Base-by-base conservation (phyloP, 345 rosid genomes). In the Aquilaria yunnanensis region DNA sequence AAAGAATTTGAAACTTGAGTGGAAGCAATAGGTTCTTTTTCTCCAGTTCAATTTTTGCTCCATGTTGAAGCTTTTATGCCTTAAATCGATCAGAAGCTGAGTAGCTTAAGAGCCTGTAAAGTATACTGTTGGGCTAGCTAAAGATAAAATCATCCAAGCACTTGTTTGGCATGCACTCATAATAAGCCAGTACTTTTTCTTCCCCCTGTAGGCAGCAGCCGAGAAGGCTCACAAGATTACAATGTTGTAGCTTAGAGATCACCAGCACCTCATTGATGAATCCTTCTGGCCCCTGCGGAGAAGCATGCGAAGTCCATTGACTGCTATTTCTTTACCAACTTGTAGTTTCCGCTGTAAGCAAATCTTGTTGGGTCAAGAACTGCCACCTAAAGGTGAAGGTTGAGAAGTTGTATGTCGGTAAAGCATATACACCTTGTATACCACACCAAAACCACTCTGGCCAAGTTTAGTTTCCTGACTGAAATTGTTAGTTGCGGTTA, bases 231-330 rank as follows among this genome's bases (percentile, higher is more conserved):
- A 60, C 63, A 4, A 60, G 63, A 6, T 60, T 60, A 3, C 16
- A 29, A 47, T 60, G 63, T 31, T 47, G 16, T 10, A 60, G 63
- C 10, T 60, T 60, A 30, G 63, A 60, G 32, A 60, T 60, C 8
- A 60, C 63, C 14, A 47, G 1, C 63, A 60, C 53, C 31, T 47
- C 63, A 30, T 47, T 47, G 52, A 41, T 60, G 9, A 60, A 60
- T 47, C 48, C 63, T 47, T 60, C 29, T 0, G 46, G 14, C 52
- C 63, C 63, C 23, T 60, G 63, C 6, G 33, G 9, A 30, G 54
- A 60, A 0, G 63, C 54, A 29, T 41, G 45, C 23, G 63, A 60
- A 60, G 54, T 13, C 53, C 46, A 37, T 60, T 60, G 3, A 60
- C 41, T 10, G 63, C 63, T 46, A 46, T 47, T 47, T 47, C 23